Base-by-base conservation (phyloP, 108 stramenopile genomes). In the Craspedostauros australis region DNA sequence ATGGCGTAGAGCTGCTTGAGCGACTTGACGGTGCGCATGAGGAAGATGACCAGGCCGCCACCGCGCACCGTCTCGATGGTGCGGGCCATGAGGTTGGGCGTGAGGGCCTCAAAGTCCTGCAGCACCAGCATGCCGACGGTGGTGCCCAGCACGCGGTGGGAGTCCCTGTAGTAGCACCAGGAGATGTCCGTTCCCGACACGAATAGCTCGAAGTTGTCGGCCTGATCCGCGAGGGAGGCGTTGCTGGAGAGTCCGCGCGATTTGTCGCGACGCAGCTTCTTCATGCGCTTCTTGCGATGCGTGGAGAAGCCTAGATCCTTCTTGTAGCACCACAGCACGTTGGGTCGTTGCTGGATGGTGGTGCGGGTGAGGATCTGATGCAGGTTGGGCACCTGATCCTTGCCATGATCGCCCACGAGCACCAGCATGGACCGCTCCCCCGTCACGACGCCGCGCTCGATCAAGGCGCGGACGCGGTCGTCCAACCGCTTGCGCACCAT, bases 241-340 rank as follows among this genome's bases (percentile, higher is more conserved):
- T 49, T 52, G 19, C 47, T 49, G 12, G 50, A 70, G 24, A 90
- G 37, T 42, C 93, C 99, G 5, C 94, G 59, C 44, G 76, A 69
- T 67, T 95, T 91, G 60, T 91, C 76, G 26, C 91, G 69, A 66
- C 98, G 97, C 6, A 99, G 64, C 58, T 97, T 93, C 49, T 94
- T 91, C 91, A 99, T 99, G 25, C 99, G 84, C 62, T 91, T 91
- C 51, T 86, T 82, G 20, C 66, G 45, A 46, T 95, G 90, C 11
- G 96, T 96, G 5, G 91, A 92, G 64, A 99, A 99, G 1, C 99
- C 99, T 23, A 99, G 75, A 64, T 99, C 96, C 47, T 98, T 98
- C 61, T 98, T 98, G 84, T 99, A 99, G 68, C 96, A 98, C 99
- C 99, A 99, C 9, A 99, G 61, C 3, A 99, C 97, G 24, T 77